Evolutionary conservation across 2,329 filamentous ascomycete species (phyloP).

Genomic region (Fusarium sp.): DNA sequence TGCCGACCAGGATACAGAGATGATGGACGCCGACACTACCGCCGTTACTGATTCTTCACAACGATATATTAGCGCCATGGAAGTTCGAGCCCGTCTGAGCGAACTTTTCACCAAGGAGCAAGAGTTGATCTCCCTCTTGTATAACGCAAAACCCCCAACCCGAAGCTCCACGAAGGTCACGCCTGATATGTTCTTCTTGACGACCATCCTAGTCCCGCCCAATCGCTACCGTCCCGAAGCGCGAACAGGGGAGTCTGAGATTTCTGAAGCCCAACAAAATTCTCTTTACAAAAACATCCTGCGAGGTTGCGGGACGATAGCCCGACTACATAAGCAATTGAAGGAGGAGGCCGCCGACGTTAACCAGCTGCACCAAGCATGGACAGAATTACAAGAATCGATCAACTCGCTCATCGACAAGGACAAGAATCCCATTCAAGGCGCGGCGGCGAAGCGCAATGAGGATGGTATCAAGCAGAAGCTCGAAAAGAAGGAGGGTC

Average conservation of each 20-base stretch:
- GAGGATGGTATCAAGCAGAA: constrained; percentile 98
- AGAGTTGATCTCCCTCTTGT: constrained; percentile 85
- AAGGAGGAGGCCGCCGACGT: constrained; percentile 62
- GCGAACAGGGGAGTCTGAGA: constrained; percentile 79
- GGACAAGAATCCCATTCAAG: constrained; percentile 84
- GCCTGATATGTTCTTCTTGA: constrained; percentile 94
- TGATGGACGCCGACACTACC: constrained; percentile 48
- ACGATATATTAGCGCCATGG: constrained; percentile 82
- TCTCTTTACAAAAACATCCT: constrained; percentile 87
- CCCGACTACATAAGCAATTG: constrained; percentile 71
- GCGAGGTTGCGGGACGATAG: constrained; percentile 77
- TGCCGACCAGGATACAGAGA: constrained; percentile 57
- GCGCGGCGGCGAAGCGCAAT: constrained; percentile 78
- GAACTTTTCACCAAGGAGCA: constrained; percentile 89
- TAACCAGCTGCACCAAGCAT: constrained; percentile 81
- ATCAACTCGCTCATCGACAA: constrained; percentile 95
- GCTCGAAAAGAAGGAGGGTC: constrained; percentile 97
- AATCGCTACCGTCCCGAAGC: constrained; percentile 93
- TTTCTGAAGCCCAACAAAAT: constrained; percentile 91
- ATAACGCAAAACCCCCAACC: constrained; percentile 75
- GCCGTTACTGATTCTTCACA: constrained; percentile 56
- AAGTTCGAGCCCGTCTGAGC: constrained; percentile 81
- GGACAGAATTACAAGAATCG: constrained; percentile 84
- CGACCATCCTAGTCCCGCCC: constrained; percentile 86
- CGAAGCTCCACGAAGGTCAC: constrained; percentile 69